phyloP scores from a whole-genome alignment of 2,329 filamentous ascomycete genomes.

The Claviceps sp. region DNA sequence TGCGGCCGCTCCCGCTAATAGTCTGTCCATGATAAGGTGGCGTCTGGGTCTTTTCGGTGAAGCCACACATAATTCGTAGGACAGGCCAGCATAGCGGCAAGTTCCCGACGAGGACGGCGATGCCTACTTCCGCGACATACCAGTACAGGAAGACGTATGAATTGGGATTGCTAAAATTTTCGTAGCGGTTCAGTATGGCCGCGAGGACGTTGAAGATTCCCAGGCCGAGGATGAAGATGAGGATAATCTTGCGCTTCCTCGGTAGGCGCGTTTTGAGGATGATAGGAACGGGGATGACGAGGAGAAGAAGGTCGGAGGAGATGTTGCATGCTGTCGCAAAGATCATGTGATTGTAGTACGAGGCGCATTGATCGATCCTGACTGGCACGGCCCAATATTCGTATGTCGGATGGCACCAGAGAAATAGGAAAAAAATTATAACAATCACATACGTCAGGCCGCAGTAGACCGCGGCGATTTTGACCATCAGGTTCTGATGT shows the following conservation, averaged over 20 bases:
- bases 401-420: slow-evolving; percentile 38
- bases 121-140: slow-evolving; percentile 46
- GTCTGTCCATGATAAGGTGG: slow-evolving; percentile 13
- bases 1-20: slow-evolving; percentile 7
- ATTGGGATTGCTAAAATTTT: slow-evolving; percentile 44
- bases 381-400: slow-evolving; percentile 39
- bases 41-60: slow-evolving; percentile 10
- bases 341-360: slow-evolving; percentile 33
- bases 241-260: slow-evolving; percentile 32
- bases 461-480: slow-evolving; percentile 30
- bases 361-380: slow-evolving; percentile 27
- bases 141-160: slow-evolving; percentile 43
- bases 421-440: slow-evolving; percentile 35
- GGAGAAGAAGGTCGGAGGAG: slow-evolving; percentile 29
- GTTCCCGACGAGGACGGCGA: slow-evolving; percentile 46
- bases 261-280: slow-evolving; percentile 27
- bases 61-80: slow-evolving; percentile 28
- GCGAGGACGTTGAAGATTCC: slow-evolving; percentile 43
- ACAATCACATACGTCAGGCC: slow-evolving; percentile 32
- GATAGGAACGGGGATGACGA: slow-evolving; percentile 31
- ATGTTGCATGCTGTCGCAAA: slow-evolving; percentile 33
- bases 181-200: slow-evolving; percentile 47
- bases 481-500: slow-evolving; percentile 24
- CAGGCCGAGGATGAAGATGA: slow-evolving; percentile 41
- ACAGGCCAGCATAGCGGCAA: slow-evolving; percentile 47